phyloP scores from a whole-genome alignment of 1,139 yeast genomes.

The Chernovozyma aurita region DNA sequence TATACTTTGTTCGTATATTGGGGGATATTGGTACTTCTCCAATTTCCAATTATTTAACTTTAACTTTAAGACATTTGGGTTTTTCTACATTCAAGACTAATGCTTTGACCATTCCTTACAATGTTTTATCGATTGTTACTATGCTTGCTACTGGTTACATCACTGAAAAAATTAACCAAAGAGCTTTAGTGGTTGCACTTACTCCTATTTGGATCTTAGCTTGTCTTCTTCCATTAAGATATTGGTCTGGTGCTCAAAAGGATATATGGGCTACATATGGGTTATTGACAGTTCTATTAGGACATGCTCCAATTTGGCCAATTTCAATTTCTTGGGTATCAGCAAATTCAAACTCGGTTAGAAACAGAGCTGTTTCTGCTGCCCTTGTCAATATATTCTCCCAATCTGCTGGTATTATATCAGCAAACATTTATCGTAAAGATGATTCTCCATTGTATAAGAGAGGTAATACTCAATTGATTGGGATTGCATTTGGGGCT shows the following conservation, averaged over 20 bases:
- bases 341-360: constrained; percentile 51
- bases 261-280: constrained; percentile 18
- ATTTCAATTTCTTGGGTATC: constrained; percentile 54
- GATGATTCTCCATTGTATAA: constrained; percentile 53
- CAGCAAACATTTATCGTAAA: constrained; percentile 47
- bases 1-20: constrained; percentile 43
- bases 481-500: constrained; percentile 31
- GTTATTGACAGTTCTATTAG: constrained; percentile 14
- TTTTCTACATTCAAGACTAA: constrained; percentile 17
- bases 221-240: constrained; percentile 15
- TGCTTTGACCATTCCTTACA: constrained; percentile 17
- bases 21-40: constrained; percentile 40
- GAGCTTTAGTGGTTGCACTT: constrained; percentile 10
- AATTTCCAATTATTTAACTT: constrained; percentile 12
- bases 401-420: constrained; percentile 47
- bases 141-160: constrained; percentile 12
- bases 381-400: constrained; percentile 56
- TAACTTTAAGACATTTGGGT: constrained; percentile 17
- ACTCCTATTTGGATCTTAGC: constrained; percentile 18
- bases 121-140: constrained; percentile 11
- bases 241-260: constrained; percentile 15
- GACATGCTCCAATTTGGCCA: constrained; percentile 18
- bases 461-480: constrained; percentile 40
- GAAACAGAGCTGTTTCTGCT: constrained; percentile 53
- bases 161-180: constrained; percentile 11